Base-by-base conservation (phyloP, 768 basidiomycete species). In the Mycena filopes region DNA sequence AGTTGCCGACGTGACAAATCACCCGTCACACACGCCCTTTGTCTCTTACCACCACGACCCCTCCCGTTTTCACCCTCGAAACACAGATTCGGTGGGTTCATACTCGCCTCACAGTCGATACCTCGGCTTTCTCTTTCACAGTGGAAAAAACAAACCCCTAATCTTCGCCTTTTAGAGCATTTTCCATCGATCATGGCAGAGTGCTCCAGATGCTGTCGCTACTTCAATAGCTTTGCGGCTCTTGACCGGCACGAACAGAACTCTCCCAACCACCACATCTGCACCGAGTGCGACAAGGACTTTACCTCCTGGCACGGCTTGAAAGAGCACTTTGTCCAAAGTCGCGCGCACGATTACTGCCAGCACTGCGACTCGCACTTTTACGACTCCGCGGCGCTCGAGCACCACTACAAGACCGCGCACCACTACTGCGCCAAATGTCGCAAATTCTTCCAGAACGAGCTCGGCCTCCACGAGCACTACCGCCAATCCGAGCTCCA, bases 241-340 rank as follows among this genome's bases (percentile, higher is more conserved):
- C 76, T 79, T 38, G 1, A 57, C 1, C 79, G 80, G 56, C 86
- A 87, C 66, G 26, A 73, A 29, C 31, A 21, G 2, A 63, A 80
- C 68, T 83, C 82, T 2, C 2, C 72, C 4, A 45, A 15, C 8
- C 89, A 89, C 62, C 63, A 83, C 64, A 29, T 78, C 42, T 90
- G 89, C 68, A 5, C 74, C 13, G 70, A 76, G 12, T 90, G 88
- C 65, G 53, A 78, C 0, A 25, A 38, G 11, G 87, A 89, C 66
- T 89, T 89, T 70, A 5, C 68, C 0, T 72, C 83, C 0, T 65
- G 66, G 66, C 3, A 0, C 1, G 81, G 70, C 0, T 81, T 86
- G 62, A 77, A 75, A 60, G 78, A 87, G 60, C 89, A 91, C 72
- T 88, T 74, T 67, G 78, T 83, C 26, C 80, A 87, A 56, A 87